phyloP scores from a whole-genome alignment of 2,329 filamentous ascomycete genomes.

The Fusarium sacchari region DNA sequence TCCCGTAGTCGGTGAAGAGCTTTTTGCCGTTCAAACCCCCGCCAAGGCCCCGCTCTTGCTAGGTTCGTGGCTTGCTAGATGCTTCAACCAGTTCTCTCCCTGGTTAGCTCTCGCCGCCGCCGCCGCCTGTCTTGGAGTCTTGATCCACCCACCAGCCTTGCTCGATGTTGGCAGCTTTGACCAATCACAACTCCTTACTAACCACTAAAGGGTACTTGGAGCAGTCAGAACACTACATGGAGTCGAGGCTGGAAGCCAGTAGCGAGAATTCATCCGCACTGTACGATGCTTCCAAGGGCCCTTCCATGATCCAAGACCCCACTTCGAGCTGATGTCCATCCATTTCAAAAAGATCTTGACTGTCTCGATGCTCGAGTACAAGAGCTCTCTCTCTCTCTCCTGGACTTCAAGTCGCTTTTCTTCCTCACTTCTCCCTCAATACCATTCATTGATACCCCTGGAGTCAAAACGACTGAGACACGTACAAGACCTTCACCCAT shows the following conservation, averaged over 20 bases:
- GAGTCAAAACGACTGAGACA: background rate
- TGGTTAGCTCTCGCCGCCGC: conserved; percentile 12
- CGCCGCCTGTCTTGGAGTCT: conserved; percentile 24
- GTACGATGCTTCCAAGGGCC: conserved; percentile 2
- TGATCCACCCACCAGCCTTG: conserved; percentile 37
- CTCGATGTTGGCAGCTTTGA: background rate
- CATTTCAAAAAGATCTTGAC: conserved; percentile 33
- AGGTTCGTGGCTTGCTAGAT: conserved; percentile 11
- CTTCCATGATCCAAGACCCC: conserved; percentile 19
- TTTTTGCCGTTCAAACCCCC: background rate
- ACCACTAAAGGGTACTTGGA: conserved; percentile 8
- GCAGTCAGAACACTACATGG: conserved; percentile 14
- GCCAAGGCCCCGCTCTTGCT: conserved; percentile 19
- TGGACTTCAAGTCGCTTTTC: background rate
- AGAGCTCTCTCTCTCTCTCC: conserved; percentile 14
- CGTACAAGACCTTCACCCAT: background rate
- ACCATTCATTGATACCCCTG: background rate
- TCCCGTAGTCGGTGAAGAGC: conserved; percentile 21
- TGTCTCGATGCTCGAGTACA: conserved; percentile 21
- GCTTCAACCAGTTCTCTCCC: conserved; percentile 10
- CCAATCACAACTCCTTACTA: conserved; percentile 10
- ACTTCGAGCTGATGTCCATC: conserved; percentile 10
- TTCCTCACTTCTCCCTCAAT: background rate
- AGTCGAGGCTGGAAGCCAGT: conserved; percentile 10
- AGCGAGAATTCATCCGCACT: conserved; percentile 7